These are phyloP conservation scores for Zoysia japonica DNA, from an alignment of 176 grass and related monocot species.

Conservation along the genomic window DNA sequence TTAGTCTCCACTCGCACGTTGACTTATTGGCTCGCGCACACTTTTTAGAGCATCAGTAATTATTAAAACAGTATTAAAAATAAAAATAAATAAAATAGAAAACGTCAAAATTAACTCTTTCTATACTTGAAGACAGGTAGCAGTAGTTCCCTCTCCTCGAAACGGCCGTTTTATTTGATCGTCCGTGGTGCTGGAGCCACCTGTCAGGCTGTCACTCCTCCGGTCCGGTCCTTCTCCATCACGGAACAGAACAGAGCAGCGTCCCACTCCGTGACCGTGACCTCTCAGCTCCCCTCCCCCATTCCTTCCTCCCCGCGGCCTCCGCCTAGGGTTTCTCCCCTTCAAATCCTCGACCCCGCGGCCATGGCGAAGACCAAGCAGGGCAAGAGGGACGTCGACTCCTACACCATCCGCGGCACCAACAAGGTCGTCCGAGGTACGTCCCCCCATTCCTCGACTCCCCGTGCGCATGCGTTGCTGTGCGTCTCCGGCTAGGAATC, in stretches of 20 bases:
- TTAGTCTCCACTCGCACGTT: too few relatives aligned
- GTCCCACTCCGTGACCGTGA: background rate
- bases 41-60: too few relatives aligned
- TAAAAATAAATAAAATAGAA: too few relatives aligned
- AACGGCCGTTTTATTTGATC: too few relatives aligned
- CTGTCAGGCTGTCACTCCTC: background rate
- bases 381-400: constrained; percentile 73
- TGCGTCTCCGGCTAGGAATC: constrained; percentile 5
- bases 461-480: background rate
- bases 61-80: too few relatives aligned
- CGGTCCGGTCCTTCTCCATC: background rate
- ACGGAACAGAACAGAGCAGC: background rate
- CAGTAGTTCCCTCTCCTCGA: too few relatives aligned
- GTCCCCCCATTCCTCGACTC: background rate
- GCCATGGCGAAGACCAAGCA: constrained; percentile 82
- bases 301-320: constrained; percentile 16
- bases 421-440: constrained; percentile 80
- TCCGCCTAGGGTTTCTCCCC: constrained; percentile 39
- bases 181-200: too few relatives aligned
- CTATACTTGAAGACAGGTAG: too few relatives aligned
- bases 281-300: background rate
- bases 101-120: too few relatives aligned
- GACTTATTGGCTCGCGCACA: too few relatives aligned
- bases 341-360: constrained; percentile 17
- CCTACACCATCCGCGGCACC: constrained; percentile 82